A percentile compares a stretch with the other conserved stretches of the same genome.
Conservation (phyloP, 345 rosid species). For the Melaleuca alternifolia region DNA sequence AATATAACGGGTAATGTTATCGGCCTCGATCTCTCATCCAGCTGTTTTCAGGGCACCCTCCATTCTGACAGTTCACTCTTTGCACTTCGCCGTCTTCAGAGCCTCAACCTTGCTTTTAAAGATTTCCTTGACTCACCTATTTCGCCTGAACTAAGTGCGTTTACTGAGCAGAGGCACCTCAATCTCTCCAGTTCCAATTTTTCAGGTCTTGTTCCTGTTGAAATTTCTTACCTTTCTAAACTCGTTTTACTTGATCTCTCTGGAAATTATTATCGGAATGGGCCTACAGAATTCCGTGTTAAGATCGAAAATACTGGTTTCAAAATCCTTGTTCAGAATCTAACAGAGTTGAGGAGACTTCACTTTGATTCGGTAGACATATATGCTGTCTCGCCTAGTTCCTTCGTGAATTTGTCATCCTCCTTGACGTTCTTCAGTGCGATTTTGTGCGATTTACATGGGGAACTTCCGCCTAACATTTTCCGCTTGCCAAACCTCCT, state of each 20-base stretch:
- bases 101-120: neutral
- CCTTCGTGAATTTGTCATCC: neutral
- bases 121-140: fast-evolving
- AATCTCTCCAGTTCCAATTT: fast-evolving
- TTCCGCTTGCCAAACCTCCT: neutral
- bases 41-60: neutral
- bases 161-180: neutral
- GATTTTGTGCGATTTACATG: fast-evolving
- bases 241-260: neutral
- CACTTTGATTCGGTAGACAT: neutral
- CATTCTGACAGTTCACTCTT: neutral
- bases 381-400: neutral
- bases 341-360: neutral
- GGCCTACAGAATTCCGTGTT: no score
- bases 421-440: neutral
- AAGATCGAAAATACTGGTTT: neutral
- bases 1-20: neutral
- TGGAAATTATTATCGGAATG: fast-evolving
- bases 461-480: neutral
- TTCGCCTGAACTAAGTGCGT: neutral
- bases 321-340: neutral
- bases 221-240: neutral
- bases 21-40: neutral
- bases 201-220: neutral
- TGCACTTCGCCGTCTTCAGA: neutral